phyloP scores from a whole-genome alignment of 2,329 filamentous ascomycete genomes.

The Xylaria sp. region DNA sequence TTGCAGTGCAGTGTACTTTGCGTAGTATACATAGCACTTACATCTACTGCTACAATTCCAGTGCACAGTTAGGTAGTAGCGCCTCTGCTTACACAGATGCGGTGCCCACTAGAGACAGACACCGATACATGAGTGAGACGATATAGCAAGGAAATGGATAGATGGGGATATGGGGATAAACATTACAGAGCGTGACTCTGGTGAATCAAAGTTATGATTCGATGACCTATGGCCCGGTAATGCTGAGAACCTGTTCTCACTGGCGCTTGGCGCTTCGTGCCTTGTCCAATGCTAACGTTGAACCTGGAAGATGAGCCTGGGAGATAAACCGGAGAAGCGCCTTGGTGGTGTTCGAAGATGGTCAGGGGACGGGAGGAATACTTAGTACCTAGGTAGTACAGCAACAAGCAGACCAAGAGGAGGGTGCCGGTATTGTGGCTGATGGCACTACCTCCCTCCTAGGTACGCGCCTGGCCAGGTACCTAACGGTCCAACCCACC shows the following conservation, averaged over 20 bases:
- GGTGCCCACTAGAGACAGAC: background rate
- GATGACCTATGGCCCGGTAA: background rate
- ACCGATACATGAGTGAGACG: slow-evolving; percentile 12
- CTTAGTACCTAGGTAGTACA: background rate
- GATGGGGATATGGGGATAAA: background rate
- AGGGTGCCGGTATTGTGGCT: slow-evolving; percentile 25
- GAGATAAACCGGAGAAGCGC: slow-evolving; percentile 41
- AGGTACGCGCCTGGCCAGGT: background rate
- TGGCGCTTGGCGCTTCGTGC: slow-evolving; percentile 34
- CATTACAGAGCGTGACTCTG: background rate
- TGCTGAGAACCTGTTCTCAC: slow-evolving; percentile 34
- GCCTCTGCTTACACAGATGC: background rate
- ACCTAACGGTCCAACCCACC: background rate
- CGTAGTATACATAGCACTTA: background rate
- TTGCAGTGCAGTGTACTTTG: background rate
- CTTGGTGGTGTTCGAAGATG: slow-evolving; percentile 35
- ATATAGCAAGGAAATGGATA: background rate
- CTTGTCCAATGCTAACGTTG: slow-evolving; percentile 30
- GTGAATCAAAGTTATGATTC: background rate
- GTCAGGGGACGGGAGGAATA: slow-evolving; percentile 31
- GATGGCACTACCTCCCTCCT: slow-evolving; percentile 15
- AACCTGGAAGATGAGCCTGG: slow-evolving; percentile 29
- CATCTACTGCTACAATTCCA: background rate
- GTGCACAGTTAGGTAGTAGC: background rate
- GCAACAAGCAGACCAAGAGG: slow-evolving; percentile 2